Conservation (phyloP, 176 grass and related monocot species). For the Carex pumila region DNA sequence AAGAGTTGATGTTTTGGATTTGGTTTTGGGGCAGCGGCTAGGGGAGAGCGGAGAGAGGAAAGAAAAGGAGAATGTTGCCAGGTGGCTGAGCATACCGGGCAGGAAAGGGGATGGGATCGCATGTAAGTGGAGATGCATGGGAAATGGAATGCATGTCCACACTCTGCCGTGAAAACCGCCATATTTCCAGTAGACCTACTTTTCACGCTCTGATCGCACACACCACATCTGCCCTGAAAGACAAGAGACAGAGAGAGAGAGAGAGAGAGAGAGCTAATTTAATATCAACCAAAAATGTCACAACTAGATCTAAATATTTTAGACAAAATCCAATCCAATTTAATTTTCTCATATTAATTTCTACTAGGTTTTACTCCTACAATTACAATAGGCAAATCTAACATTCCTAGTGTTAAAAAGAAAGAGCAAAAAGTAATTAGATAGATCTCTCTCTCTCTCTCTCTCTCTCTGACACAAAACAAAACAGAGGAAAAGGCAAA, state of each 20-base stretch:
- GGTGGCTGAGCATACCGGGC: slow-evolving; percentile 64
- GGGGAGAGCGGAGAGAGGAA: slow-evolving; percentile 23
- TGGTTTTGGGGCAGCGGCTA: neutral
- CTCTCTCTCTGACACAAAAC: neutral
- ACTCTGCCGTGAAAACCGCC: slow-evolving; percentile 95
- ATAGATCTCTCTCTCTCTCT: neutral
- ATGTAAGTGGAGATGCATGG: slow-evolving; percentile 69
- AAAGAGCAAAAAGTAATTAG: slow-evolving; percentile 15
- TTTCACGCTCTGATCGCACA: slow-evolving; percentile 64
- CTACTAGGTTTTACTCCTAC: neutral
- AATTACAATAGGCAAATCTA: neutral
- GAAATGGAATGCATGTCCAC: slow-evolving; percentile 86
- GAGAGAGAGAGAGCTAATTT: neutral
- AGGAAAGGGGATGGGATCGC: slow-evolving; percentile 39
- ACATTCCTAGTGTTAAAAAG: slow-evolving; percentile 16
- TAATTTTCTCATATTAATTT: neutral
- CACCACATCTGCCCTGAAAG: slow-evolving; percentile 63
- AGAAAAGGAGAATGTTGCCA: slow-evolving; percentile 70
- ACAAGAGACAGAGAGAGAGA: neutral
- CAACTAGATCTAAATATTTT: neutral
- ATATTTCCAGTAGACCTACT: slow-evolving; percentile 35
- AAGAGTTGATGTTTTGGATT: neutral
- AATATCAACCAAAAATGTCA: neutral
- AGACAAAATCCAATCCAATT: neutral
- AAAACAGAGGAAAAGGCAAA: slow-evolving; percentile 25